A percentile compares a stretch with the other conserved stretches of the same genome.
Evolutionary conservation across 2,329 filamentous ascomycete species (phyloP).

Genomic region (Domatiomyces globalis): DNA sequence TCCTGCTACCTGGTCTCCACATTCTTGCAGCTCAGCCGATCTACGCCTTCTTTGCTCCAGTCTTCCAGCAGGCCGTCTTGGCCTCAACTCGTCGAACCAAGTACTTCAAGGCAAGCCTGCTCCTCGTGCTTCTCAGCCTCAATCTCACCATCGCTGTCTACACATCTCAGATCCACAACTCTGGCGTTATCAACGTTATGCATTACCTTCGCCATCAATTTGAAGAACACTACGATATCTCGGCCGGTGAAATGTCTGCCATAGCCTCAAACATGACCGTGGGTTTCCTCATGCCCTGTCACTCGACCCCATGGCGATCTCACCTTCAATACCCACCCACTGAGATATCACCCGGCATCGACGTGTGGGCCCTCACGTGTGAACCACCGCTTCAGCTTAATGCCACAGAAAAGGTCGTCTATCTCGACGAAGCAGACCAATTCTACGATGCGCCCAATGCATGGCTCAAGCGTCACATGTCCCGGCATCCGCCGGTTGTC

Average conservation of each 20-base stretch:
- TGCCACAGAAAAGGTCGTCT: slow-evolving; percentile 45
- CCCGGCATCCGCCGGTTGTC: slow-evolving; percentile 15
- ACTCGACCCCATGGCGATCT: slow-evolving; percentile 88
- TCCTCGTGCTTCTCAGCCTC: slow-evolving; percentile 44
- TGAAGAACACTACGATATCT: slow-evolving; percentile 40
- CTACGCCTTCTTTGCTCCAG: slow-evolving; percentile 26
- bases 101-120: slow-evolving; percentile 38
- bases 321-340: slow-evolving; percentile 56
- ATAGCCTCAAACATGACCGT: slow-evolving; percentile 32
- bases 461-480: slow-evolving; percentile 46
- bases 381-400: slow-evolving; percentile 68
- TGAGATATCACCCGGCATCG: slow-evolving; percentile 33
- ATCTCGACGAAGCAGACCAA: slow-evolving; percentile 78
- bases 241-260: slow-evolving; percentile 20
- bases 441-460: slow-evolving; percentile 58
- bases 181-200: slow-evolving; percentile 62
- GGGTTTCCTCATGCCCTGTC: slow-evolving; percentile 87
- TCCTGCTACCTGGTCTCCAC: slow-evolving; percentile 74
- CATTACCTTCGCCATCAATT: slow-evolving; percentile 62
- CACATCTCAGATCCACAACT: slow-evolving; percentile 62
- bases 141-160: slow-evolving; percentile 64
- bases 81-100: slow-evolving; percentile 16
- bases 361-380: slow-evolving; percentile 75
- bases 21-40: slow-evolving; percentile 59
- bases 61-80: slow-evolving; percentile 21